A percentile compares a stretch with the other conserved stretches of the same genome.
phyloP scores from a whole-genome alignment of 148 eudicot species.

The Fagopyrum esculentum region DNA sequence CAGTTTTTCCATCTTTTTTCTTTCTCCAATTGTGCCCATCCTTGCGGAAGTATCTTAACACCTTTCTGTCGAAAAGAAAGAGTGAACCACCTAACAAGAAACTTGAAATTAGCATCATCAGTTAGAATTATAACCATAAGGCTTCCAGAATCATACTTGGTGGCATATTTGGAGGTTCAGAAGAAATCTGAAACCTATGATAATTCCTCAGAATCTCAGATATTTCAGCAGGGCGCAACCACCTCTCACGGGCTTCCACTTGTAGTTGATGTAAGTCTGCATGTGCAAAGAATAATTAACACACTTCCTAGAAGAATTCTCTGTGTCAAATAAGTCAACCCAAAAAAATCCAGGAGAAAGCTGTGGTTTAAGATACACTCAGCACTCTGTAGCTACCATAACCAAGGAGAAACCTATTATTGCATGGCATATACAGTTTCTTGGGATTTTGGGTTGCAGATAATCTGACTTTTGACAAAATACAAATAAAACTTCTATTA shows the following conservation, averaged over 20 bases:
- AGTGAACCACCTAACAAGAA: slow-evolving; percentile 63
- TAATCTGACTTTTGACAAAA: neutral
- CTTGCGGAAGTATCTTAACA: slow-evolving; percentile 83
- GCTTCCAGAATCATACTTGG: slow-evolving; percentile 27
- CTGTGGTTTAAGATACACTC: neutral
- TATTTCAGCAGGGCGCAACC: slow-evolving; percentile 76
- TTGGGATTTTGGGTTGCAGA: neutral
- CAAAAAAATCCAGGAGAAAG: neutral
- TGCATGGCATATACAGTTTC: neutral
- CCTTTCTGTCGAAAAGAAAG: slow-evolving; percentile 86
- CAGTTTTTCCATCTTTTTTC: slow-evolving; percentile 86
- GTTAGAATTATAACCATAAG: neutral
- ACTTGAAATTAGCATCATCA: neutral
- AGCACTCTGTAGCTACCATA: neutral
- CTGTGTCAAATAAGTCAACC: neutral
- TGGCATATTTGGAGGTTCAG: slow-evolving; percentile 56
- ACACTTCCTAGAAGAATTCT: neutral
- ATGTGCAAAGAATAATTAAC: neutral
- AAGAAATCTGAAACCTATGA: slow-evolving; percentile 40
- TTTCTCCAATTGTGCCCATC: slow-evolving; percentile 90
- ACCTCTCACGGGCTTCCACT: slow-evolving; percentile 57
- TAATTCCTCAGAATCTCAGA: slow-evolving; percentile 58
- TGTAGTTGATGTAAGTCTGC: slow-evolving; percentile 55
- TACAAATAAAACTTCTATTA: neutral
- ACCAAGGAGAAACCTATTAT: neutral